A percentile compares a stretch with the other conserved stretches of the same genome.
These are phyloP conservation scores for Colletotrichum navitas DNA, from an alignment of 2,329 filamentous ascomycete genomes.

Conservation along the genomic window DNA sequence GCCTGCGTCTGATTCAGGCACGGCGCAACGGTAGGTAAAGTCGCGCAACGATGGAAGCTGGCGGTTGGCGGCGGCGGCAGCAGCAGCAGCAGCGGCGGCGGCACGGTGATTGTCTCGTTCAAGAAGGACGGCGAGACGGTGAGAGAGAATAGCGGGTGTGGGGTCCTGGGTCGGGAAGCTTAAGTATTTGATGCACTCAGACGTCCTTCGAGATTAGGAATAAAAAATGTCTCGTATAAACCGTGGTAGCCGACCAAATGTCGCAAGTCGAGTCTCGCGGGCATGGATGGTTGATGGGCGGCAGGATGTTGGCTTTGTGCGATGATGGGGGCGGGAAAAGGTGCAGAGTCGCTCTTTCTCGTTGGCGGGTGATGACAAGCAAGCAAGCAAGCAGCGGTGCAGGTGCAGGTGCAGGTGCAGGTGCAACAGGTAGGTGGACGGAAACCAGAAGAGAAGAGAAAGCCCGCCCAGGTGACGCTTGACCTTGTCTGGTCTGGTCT, in stretches of 20 bases:
- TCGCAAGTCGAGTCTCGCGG: slow-evolving; percentile 37
- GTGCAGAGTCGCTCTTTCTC: slow-evolving; percentile 31
- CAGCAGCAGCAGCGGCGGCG: neutral
- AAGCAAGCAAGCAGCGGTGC: slow-evolving; percentile 32
- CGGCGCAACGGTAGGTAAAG: slow-evolving; percentile 17
- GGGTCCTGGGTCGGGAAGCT: slow-evolving; percentile 51
- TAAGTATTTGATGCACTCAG: slow-evolving; percentile 56
- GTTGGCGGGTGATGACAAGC: slow-evolving; percentile 36
- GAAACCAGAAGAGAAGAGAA: slow-evolving; percentile 48
- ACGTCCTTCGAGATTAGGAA: slow-evolving; percentile 51
- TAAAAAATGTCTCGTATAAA: slow-evolving; percentile 59
- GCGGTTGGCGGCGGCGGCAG: slow-evolving; percentile 8
- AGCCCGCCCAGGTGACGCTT: slow-evolving; percentile 42
- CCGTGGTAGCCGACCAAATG: slow-evolving; percentile 50
- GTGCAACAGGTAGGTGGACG: slow-evolving; percentile 2
- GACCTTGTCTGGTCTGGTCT: slow-evolving; percentile 23
- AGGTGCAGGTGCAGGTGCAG: slow-evolving; percentile 26
- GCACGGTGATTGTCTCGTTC: slow-evolving; percentile 26
- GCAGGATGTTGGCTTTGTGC: slow-evolving; percentile 32
- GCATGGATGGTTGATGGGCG: slow-evolving; percentile 31
- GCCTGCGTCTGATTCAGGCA: neutral
- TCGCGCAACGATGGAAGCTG: slow-evolving; percentile 39
- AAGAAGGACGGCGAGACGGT: slow-evolving; percentile 45
- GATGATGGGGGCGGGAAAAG: slow-evolving; percentile 38
- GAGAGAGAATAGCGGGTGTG: slow-evolving; percentile 43